These are phyloP conservation scores for Linum usitatissimum DNA, from an alignment of 345 rosid species.

Conservation along the genomic window DNA sequence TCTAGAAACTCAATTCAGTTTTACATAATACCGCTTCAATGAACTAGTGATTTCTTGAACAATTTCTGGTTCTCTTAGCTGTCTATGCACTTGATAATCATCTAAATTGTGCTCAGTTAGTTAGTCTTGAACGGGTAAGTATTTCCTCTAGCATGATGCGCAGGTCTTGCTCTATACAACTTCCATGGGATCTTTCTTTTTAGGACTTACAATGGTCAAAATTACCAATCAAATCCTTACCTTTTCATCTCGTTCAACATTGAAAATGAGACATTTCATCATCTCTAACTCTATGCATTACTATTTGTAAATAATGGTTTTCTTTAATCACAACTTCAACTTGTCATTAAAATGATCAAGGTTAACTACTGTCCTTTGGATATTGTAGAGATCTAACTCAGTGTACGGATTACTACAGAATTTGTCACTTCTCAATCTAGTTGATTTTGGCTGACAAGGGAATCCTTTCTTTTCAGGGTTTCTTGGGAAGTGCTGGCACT, in stretches of 20 bases:
- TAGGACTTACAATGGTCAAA: neutral
- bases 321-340: neutral
- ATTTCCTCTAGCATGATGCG: too few relatives aligned
- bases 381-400: neutral
- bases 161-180: neutral
- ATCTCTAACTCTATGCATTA: too few relatives aligned
- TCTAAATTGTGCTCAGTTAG: neutral
- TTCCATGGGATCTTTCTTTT: neutral
- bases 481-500: slow-evolving; percentile 23
- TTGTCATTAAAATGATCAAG: neutral
- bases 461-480: slow-evolving; percentile 28
- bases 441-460: slow-evolving; percentile 10
- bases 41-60: neutral
- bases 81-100: neutral
- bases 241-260: neutral
- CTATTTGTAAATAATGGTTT: neutral
- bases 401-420: neutral
- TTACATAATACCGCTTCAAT: too few relatives aligned
- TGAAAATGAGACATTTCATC: too few relatives aligned
- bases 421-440: neutral
- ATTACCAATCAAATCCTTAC: too few relatives aligned
- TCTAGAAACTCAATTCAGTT: neutral
- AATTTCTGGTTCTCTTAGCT: neutral
- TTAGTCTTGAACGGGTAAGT: too few relatives aligned
- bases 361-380: neutral